A percentile compares a stretch with the other conserved stretches of the same genome.
Evolutionary conservation across 2,329 filamentous ascomycete species (phyloP).

Genomic region (Talaromyces marneffei): DNA sequence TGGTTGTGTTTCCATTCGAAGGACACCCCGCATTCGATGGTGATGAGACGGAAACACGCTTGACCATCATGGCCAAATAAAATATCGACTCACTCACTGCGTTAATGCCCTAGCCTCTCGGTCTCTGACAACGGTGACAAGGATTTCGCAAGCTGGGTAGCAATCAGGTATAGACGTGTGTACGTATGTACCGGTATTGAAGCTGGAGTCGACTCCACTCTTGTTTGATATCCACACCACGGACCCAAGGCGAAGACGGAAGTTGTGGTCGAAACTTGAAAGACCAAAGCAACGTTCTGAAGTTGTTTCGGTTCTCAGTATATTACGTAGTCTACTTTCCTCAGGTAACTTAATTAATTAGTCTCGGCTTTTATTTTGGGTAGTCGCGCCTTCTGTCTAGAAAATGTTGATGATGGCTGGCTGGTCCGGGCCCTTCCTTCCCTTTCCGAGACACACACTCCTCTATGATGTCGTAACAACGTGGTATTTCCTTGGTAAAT

Average conservation of each 20-base stretch:
- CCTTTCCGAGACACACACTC: neutral
- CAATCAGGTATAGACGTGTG: neutral
- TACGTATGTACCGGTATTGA: neutral
- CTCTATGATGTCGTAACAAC: neutral
- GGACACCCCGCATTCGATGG: neutral
- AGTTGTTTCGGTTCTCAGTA: neutral
- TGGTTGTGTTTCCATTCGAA: neutral
- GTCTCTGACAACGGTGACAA: neutral
- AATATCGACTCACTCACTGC: neutral
- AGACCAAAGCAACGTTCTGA: neutral
- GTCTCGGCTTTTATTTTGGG: no score
- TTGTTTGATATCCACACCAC: neutral
- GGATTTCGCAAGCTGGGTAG: neutral
- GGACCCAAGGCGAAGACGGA: neutral
- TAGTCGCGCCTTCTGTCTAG: neutral
- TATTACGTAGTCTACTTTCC: constrained; percentile 3
- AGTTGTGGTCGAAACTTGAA: neutral
- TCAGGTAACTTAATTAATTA: neutral
- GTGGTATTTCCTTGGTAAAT: neutral
- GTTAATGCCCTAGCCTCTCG: neutral
- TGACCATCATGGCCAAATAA: neutral
- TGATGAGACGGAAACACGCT: neutral
- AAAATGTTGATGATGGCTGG: neutral
- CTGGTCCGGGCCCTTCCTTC: constrained; percentile 1
- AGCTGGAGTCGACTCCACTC: neutral